Evolutionary conservation across 2,329 filamentous ascomycete genomes (phyloP).

Genomic region (Amylocarpus encephaloides): DNA sequence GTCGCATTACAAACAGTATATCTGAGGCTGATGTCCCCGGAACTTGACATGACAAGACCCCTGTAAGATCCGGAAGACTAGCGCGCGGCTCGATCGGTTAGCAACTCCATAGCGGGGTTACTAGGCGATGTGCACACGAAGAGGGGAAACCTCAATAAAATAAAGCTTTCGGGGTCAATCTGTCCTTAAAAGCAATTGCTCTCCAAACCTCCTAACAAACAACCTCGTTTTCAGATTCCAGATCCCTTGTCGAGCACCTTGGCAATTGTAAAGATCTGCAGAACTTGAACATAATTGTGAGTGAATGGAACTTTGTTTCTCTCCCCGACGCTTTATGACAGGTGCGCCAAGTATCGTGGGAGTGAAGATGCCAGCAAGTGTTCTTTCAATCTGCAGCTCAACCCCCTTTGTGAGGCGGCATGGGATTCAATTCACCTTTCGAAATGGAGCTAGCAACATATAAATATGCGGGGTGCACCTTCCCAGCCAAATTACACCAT

Average conservation of each 20-base stretch:
- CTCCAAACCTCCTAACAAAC: neutral
- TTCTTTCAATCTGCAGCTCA: too few relatives aligned
- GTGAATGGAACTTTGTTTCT: neutral
- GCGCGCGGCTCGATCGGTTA: too few relatives aligned
- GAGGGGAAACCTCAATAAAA: neutral
- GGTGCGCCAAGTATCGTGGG: too few relatives aligned
- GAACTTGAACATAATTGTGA: neutral
- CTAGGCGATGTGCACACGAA: neutral
- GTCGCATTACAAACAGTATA: too few relatives aligned
- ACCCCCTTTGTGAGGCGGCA: too few relatives aligned
- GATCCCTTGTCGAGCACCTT: neutral
- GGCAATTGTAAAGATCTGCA: neutral
- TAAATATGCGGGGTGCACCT: too few relatives aligned
- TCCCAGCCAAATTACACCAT: too few relatives aligned
- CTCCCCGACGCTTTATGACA: neutral
- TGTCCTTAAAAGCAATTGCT: slow-evolving; percentile 3
- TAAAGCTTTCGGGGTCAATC: neutral
- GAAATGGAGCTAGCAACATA: too few relatives aligned
- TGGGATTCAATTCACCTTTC: too few relatives aligned
- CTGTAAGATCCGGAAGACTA: neutral
- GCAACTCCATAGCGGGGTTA: neutral
- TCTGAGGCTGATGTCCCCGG: too few relatives aligned
- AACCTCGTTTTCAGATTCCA: neutral
- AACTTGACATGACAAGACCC: neutral
- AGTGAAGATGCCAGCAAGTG: too few relatives aligned